Evolutionary conservation across 2,329 filamentous ascomycete species (phyloP).

Genomic region (Dactylellina parvicollis): DNA sequence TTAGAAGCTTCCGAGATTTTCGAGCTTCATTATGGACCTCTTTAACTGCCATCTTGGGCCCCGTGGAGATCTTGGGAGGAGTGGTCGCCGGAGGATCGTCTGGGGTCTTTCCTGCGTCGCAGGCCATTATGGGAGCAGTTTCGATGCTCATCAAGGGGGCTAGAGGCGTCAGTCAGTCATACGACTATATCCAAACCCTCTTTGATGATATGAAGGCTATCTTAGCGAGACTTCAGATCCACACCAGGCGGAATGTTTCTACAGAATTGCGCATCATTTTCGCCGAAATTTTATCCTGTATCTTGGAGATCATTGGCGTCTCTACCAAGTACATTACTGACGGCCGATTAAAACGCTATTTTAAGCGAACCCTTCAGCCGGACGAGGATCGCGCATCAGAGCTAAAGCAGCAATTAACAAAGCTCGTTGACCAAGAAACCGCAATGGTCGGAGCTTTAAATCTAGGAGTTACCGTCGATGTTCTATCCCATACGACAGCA

Average conservation of each 20-base stretch:
- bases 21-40: constrained; percentile 20
- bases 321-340: constrained; percentile 29
- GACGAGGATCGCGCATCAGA: background rate
- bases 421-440: constrained; percentile 2
- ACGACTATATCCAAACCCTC: constrained; percentile 27
- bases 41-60: constrained; percentile 9
- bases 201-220: constrained; percentile 22
- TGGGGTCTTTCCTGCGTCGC: constrained; percentile 6
- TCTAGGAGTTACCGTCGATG: background rate
- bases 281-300: constrained; percentile 15
- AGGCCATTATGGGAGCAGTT: constrained; percentile 13
- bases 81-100: background rate
- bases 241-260: background rate
- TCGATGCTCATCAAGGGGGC: constrained; percentile 9
- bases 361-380: background rate
- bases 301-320: constrained; percentile 23
- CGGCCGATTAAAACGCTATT: background rate
- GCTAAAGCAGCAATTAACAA: background rate
- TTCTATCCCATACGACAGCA: background rate
- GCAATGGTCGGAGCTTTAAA: constrained; percentile 14
- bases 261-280: background rate
- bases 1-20: background rate
- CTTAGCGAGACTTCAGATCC: constrained; percentile 10
- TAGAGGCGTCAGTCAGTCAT: constrained; percentile 21
- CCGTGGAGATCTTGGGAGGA: constrained; percentile 8